Conservation (phyloP, 192 early-diverging fungal genomes). For the Linderina pennispora region DNA sequence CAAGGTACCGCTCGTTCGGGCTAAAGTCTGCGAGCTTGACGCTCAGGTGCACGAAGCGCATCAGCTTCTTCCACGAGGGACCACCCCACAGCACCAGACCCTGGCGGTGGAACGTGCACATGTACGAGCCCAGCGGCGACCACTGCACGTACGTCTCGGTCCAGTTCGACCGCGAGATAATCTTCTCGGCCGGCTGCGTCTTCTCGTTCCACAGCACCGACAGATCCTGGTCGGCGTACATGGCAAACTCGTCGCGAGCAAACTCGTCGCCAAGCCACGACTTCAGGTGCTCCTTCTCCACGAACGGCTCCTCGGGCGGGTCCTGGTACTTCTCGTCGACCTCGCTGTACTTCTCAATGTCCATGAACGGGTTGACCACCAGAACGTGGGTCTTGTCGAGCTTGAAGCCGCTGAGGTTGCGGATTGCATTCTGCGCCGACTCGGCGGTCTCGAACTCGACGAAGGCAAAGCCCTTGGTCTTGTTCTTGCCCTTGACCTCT, state of each 20-base stretch:
- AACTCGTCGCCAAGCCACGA: constrained; percentile 82
- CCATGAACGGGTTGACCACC: constrained; percentile 83
- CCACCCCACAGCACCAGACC: constrained; percentile 98
- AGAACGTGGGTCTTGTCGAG: constrained; percentile 80
- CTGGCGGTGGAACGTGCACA: constrained; percentile 89
- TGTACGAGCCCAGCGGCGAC: constrained; percentile 92
- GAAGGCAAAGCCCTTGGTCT: constrained; percentile 89
- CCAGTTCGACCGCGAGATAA: constrained; percentile 65
- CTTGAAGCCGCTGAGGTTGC: constrained; percentile 65
- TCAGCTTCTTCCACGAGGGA: constrained; percentile 81
- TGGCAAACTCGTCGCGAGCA: constrained; percentile 87
- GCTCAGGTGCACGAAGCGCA: constrained; percentile 85
- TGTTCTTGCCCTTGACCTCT: constrained; percentile 54
- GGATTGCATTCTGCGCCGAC: constrained; percentile 73
- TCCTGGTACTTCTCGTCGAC: constrained; percentile 71
- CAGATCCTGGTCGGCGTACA: constrained; percentile 81
- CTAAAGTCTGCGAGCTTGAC: constrained; percentile 90
- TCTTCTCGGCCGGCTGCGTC: constrained; percentile 69
- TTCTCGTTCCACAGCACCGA: constrained; percentile 89
- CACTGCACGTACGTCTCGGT: constrained; percentile 91
- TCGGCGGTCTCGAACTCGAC: constrained; percentile 87
- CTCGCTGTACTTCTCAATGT: constrained; percentile 77
- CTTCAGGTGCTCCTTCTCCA: constrained; percentile 75
- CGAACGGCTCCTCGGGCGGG: constrained; percentile 52
- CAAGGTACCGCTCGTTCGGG: constrained; percentile 90